phyloP scores from a whole-genome alignment of 2,329 filamentous ascomycete genomes.

The Pseudogymnoascus sp. region DNA sequence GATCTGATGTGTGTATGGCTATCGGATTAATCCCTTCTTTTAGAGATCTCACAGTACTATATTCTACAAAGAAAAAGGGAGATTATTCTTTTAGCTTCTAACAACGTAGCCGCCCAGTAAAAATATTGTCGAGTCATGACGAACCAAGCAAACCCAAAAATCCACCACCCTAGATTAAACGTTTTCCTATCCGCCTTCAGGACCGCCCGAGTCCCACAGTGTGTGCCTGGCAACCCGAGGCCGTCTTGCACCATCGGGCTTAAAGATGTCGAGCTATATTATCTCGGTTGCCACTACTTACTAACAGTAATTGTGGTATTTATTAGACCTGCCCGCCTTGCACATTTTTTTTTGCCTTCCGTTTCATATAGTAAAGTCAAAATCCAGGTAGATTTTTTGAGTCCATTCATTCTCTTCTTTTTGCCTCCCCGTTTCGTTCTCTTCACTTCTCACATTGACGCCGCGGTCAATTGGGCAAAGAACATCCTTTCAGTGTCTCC shows the following conservation, averaged over 20 bases:
- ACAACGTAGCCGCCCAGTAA: not conserved
- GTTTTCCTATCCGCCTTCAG: not conserved
- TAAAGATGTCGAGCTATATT: not conserved
- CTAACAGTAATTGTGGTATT: conserved; percentile 1
- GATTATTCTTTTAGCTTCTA: not conserved
- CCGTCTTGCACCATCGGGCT: conserved; percentile 1
- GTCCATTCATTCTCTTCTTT: conserved; percentile 4
- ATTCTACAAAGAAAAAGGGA: not conserved
- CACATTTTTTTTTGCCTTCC: not conserved
- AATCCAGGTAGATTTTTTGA: conserved; percentile 3
- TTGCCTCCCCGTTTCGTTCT: not conserved
- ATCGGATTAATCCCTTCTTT: not conserved
- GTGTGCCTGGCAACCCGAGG: conserved; percentile 5
- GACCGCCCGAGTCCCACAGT: not conserved
- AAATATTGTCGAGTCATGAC: not conserved
- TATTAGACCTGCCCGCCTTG: conserved; percentile 2
- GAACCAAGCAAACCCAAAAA: not conserved
- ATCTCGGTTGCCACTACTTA: conserved; percentile 5
- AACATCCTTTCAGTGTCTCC: not conserved
- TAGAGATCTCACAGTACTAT: not conserved
- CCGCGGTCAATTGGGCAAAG: not conserved
- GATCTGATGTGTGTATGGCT: not conserved
- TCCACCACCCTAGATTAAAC: not conserved
- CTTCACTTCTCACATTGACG: not conserved
- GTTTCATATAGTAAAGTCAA: not conserved